Percentiles rank a stretch among this genome's conserved stretches.
Conservation (phyloP, 2,329 filamentous ascomycete species). For the Moelleriella libera region DNA sequence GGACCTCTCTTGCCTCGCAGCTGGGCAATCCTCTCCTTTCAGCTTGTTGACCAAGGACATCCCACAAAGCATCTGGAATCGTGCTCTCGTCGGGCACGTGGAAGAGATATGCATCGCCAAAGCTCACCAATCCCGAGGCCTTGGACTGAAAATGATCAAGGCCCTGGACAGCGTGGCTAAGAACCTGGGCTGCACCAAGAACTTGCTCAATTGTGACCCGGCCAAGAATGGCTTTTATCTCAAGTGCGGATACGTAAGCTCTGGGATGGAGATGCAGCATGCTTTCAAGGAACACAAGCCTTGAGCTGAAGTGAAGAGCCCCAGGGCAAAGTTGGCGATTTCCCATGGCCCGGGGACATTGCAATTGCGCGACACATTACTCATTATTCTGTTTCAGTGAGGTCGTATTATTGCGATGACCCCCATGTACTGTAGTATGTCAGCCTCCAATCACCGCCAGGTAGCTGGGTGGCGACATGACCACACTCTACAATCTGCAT, state of each 20-base stretch:
- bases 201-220: constrained; percentile 66
- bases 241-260: constrained; percentile 12
- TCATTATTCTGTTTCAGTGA: no score
- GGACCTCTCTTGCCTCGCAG: neutral
- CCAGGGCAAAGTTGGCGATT: no score
- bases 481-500: no score
- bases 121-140: constrained; percentile 68
- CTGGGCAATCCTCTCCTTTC: no score
- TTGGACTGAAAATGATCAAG: constrained; percentile 64
- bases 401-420: no score
- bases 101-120: constrained; percentile 73
- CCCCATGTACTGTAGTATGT: no score
- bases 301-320: no score
- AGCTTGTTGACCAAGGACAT: no score
- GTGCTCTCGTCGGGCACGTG: constrained; percentile 62
- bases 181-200: constrained; percentile 68
- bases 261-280: constrained; percentile 9
- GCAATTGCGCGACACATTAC: no score
- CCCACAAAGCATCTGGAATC: constrained; percentile 42
- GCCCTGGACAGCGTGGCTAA: constrained; percentile 60
- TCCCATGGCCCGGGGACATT: no score
- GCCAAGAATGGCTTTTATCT: constrained; percentile 67
- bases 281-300: neutral
- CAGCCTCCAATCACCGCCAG: no score
- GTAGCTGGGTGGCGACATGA: no score